Evolutionary conservation across 108 stramenopile genomes (phyloP), one percentile per base, ranked within the genome.

Genomic region (Discostella pseudostelligera): DNA sequence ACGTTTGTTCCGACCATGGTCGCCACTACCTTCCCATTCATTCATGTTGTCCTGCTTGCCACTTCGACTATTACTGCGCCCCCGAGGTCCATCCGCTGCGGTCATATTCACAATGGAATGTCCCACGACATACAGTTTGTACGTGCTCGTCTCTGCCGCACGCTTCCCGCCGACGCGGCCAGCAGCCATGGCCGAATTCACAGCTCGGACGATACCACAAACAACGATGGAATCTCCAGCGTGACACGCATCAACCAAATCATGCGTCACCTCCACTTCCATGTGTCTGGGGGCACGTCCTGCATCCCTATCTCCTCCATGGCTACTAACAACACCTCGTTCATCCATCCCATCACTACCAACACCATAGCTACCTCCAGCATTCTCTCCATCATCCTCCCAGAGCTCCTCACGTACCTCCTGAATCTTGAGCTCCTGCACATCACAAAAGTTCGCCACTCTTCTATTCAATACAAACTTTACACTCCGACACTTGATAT

Each of bases 221-320:
- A 98, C 79, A 47, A 83, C 62, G n/a, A 98, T 89, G 1, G 87
- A 87, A 81, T 98, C 97, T 17, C 97, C 97, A 10, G 97, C 93
- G 44, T 95, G 91, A 72, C 95, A 95, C 37, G 68, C 55, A 81
- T 97, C 96, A n/a, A 98, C 96, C 22, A 98, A 70, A 59, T 96
- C 95, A 50, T 88, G 79, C 4, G 71, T 42, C 0, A 96, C 65
- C 61, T 97, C 94, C 54, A 98, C 90, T 59, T 90, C 87, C 46
- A 97, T 77, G 54, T 91, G 89, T 42, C 95, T 86, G 0, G 92
- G 96, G 4, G 92, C 87, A 24, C 88, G 78, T 56, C 90, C 90
- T 2, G 90, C 84, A 59, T 86, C 86, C 10, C 62, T 50, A 40
- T 57, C 53, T 1, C 28, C 45, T 10, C 20, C 50, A 20, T 39